Base-by-base conservation (phyloP, 2,329 filamentous ascomycete species). In the Pyricularia sp. region DNA sequence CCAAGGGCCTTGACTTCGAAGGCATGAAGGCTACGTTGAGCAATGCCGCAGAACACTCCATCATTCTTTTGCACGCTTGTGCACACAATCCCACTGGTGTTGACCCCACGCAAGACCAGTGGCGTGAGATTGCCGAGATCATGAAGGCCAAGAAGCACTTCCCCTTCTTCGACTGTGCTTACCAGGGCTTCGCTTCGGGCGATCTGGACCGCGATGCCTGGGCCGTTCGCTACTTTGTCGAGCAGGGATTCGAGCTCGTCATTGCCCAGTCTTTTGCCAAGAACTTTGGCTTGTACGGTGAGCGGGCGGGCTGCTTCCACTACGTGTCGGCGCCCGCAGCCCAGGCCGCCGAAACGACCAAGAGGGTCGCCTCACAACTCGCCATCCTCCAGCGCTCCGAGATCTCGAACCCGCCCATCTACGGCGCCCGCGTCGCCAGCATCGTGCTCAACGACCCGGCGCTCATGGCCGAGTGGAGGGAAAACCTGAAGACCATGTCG, bases 51-150 rank as follows among this genome's bases (percentile, higher is more conserved):
- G 85, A 91, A 68, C 88, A 89, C 74, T 94, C 92, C 77, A 88
- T 99, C 78, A 90, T 99, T 78, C 86, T 98, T 64, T 87, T 98
- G 58, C 95, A 98, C 81, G 92, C 93, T 72, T 99, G 95, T 79
- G 95, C 95, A 55, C 95, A 99, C 84, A 99, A 99, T 84, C 95
- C 95, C 50, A 99, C 95, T 0, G 95, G 95, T 70, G 94, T 99
- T 72, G 95, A 99, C 81, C 94, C 94, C 9, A 97, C 94, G 25
- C 85, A 91, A 73, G 92, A 94, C 68, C 95, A 99, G 82, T 99
- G 95, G 95, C 92, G 91, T 79, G 87, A 96, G 81, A 88, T 99
- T 71, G 93, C 94, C 68, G 79, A 84, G 63, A 80, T 97, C 64
- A 89, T 98, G 79, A 87, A 86, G 75, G 80, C 87, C 75, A 93